Conservation (phyloP, 2,329 filamentous ascomycete genomes). For the Fusarium penzigii region DNA sequence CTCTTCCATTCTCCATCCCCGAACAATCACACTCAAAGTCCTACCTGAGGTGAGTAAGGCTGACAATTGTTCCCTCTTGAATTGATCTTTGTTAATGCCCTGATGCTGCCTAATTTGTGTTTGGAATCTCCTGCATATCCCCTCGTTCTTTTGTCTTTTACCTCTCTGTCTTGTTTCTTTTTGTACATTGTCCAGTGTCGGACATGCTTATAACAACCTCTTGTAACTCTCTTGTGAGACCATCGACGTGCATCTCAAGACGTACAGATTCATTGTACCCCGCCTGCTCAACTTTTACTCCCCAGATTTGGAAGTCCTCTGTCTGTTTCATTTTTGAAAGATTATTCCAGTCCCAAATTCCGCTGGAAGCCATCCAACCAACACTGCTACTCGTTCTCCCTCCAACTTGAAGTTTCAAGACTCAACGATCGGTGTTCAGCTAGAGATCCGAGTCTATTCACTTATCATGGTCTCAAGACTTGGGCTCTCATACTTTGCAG, state of each 20-base stretch:
- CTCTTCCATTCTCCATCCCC: background rate
- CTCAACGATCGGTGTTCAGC: too few relatives aligned
- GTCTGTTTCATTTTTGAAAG: background rate
- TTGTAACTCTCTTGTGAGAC: background rate
- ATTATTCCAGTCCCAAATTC: background rate
- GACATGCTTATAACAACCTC: background rate
- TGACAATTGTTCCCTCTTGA: background rate
- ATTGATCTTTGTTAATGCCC: background rate
- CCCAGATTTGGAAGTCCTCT: background rate
- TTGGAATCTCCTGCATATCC: background rate
- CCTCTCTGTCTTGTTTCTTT: background rate
- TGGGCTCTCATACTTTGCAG: conserved; percentile 7
- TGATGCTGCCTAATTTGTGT: background rate
- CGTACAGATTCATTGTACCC: background rate
- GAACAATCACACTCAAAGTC: background rate
- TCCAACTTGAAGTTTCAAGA: background rate
- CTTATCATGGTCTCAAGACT: conserved; percentile 14
- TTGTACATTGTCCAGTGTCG: background rate
- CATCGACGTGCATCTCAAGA: background rate
- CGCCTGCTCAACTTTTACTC: background rate
- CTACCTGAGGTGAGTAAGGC: background rate
- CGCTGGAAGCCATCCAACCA: too few relatives aligned
- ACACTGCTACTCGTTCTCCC: too few relatives aligned
- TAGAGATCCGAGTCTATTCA: background rate
- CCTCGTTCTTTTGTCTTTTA: background rate